phyloP scores from a whole-genome alignment of 495 filamentous ascomycete genomes.

The Acidomyces sp. region DNA sequence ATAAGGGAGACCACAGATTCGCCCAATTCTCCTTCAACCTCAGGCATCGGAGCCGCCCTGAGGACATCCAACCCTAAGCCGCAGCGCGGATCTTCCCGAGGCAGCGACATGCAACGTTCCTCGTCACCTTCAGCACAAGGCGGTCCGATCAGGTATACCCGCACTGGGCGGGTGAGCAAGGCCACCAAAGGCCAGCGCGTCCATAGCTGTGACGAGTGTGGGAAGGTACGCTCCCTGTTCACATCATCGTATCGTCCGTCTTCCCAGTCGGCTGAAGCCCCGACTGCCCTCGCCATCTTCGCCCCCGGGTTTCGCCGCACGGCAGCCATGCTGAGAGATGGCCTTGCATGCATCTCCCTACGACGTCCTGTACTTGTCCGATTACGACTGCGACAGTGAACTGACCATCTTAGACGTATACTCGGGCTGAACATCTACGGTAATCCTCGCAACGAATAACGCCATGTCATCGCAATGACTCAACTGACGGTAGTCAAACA shows the following conservation, averaged over 20 bases:
- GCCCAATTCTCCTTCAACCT: neutral
- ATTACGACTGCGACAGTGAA: neutral
- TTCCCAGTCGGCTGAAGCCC: too few relatives aligned
- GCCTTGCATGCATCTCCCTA: neutral
- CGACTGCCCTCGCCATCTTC: neutral
- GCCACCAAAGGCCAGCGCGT: constrained; percentile 30
- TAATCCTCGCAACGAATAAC: constrained; percentile 26
- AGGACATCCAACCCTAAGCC: constrained; percentile 6
- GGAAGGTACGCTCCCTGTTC: constrained; percentile 22
- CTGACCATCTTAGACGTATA: constrained; percentile 31
- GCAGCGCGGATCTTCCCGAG: constrained; percentile 12
- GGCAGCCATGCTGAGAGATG: too few relatives aligned
- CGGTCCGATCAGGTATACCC: constrained; percentile 24
- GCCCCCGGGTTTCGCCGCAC: too few relatives aligned
- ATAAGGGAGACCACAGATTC: neutral
- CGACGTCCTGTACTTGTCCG: neutral
- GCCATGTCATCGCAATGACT: neutral
- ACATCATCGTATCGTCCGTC: neutral
- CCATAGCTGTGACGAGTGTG: constrained; percentile 29
- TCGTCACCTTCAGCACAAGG: constrained; percentile 3
- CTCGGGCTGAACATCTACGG: constrained; percentile 76
- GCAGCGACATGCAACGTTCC: constrained; percentile 11
- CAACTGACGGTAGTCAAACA: constrained; percentile 31
- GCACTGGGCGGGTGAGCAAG: constrained; percentile 30
- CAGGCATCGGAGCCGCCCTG: neutral